A percentile compares a stretch with the other conserved stretches of the same genome.
Conservation (phyloP, 306 rosid genomes). For the Senna tora region DNA sequence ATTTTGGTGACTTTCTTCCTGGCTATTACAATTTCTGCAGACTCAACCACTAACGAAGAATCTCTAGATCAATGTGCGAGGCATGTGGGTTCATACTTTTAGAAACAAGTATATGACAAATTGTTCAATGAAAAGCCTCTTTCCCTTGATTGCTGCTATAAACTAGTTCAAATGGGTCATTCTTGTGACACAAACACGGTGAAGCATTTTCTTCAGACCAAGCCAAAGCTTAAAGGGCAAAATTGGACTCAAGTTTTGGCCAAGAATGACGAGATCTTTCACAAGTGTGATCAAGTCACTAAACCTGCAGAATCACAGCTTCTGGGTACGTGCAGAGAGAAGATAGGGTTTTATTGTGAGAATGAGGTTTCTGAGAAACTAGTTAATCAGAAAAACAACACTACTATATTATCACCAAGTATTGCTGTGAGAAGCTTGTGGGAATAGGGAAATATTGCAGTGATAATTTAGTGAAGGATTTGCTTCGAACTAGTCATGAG, state of each 20-base stretch:
- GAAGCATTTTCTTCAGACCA: not conserved
- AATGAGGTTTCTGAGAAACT: not conserved
- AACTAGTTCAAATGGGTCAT: slow-evolving; percentile 34
- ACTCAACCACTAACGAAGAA: not conserved
- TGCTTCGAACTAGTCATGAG: slow-evolving; percentile 14
- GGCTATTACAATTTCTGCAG: not conserved
- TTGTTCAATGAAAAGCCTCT: not conserved
- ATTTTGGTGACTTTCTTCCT: slow-evolving; percentile 5
- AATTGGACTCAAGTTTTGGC: not conserved
- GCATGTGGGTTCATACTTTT: not conserved
- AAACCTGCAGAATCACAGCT: not conserved
- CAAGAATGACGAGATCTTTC: not conserved
- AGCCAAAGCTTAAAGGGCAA: not conserved
- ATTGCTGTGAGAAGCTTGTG: slow-evolving; percentile 30
- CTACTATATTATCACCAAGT: not conserved
- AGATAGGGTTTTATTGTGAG: slow-evolving; percentile 19
- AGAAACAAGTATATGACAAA: not conserved
- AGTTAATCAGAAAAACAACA: no score
- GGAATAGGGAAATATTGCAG: not conserved
- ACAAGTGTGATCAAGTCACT: slow-evolving; percentile 11
- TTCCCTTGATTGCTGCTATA: slow-evolving; percentile 28
- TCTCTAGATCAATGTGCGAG: not conserved
- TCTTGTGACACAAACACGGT: slow-evolving; percentile 18
- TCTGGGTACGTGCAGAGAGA: not conserved
- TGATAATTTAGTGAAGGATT: not conserved